Evolutionary conservation across 108 stramenopile species (phyloP), one percentile per base, ranked within the genome.

Genomic region (Fragilaria crotonensis): DNA sequence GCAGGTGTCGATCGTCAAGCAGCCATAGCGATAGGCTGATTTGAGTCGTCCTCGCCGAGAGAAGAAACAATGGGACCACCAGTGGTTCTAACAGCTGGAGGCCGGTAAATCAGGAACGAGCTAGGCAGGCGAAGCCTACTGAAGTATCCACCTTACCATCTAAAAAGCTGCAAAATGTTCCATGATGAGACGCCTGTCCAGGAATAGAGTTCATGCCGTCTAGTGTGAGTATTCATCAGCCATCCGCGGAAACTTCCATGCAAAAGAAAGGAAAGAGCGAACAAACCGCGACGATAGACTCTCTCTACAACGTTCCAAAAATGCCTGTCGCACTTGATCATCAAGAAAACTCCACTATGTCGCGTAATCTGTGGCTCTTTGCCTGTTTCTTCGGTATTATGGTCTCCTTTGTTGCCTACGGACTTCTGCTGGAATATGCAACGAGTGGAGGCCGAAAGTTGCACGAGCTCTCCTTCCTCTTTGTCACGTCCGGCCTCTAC

Each of bases 381-480:
- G 41, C 88, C n/a, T 96, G 92, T 57, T 93, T 94, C 63, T 54
- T 92, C 30, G 95, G 95, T 19, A 96, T 94, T 59, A 91, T 96
- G 88, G 67, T 78, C 0, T 83, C 83, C 45, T 93, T 96, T 72
- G 89, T 93, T 11, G 59, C 73, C 29, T 94, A 98, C 64, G 97
- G 97, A 18, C 72, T 98, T 26, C 64, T 96, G 29, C 59, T 98
- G 60, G 97, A 98, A 63, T 96, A 95, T 72, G 89, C 96, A 4
- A 98, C 97, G 9, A 70, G 68, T 53, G 96, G 90, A 32, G 95
- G 93, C 1, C 74, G 93, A 21, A 81, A 90, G 56, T 68, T 98
- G 18, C 97, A 97, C 60, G 97, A 98, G 77, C 60, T 98, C 11
- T 77, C 73, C 54, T 93, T 98, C 63, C 66, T 98, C 5, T 97